phyloP scores from a whole-genome alignment of 306 rosid species.

The Pyrus communis region DNA sequence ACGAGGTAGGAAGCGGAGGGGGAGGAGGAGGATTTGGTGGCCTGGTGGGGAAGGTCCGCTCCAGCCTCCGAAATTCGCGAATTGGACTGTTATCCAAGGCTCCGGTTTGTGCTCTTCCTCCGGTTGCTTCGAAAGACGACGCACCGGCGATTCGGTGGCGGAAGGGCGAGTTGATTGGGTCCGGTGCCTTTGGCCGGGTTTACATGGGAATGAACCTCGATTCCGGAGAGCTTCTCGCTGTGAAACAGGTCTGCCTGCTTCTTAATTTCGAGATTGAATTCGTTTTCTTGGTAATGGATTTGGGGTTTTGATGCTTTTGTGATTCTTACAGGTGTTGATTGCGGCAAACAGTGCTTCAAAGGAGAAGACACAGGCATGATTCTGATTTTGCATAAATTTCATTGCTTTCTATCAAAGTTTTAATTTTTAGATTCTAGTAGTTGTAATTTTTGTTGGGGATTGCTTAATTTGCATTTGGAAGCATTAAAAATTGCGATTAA shows the following conservation, averaged over 20 bases:
- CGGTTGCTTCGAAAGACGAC: conserved; percentile 15
- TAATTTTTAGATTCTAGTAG: background rate
- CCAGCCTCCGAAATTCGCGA: conserved; percentile 70
- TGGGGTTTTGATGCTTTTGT: background rate
- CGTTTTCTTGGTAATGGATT: background rate
- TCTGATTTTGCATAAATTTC: background rate
- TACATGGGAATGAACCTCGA: conserved; percentile 97
- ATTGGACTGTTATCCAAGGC: conserved; percentile 50
- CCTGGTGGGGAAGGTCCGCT: conserved; percentile 65
- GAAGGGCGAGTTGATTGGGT: conserved; percentile 81
- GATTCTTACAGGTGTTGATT: conserved; percentile 59
- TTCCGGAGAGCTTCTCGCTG: conserved; percentile 89
- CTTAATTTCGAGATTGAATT: background rate
- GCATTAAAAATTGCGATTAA: background rate
- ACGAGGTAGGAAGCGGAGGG: conserved; percentile 35
- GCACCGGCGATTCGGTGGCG: conserved; percentile 80
- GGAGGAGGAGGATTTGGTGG: conserved; percentile 30
- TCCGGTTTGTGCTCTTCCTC: conserved; percentile 36
- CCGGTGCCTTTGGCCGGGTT: conserved; percentile 83
- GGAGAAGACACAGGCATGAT: conserved; percentile 67
- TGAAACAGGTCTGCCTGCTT: conserved; percentile 54
- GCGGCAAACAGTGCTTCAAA: conserved; percentile 63
- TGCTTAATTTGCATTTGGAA: background rate
- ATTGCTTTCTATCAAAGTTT: background rate
- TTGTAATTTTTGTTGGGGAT: background rate